Evolutionary conservation across 2,329 filamentous ascomycete species (phyloP).

Genomic region (Phoma herbarum): DNA sequence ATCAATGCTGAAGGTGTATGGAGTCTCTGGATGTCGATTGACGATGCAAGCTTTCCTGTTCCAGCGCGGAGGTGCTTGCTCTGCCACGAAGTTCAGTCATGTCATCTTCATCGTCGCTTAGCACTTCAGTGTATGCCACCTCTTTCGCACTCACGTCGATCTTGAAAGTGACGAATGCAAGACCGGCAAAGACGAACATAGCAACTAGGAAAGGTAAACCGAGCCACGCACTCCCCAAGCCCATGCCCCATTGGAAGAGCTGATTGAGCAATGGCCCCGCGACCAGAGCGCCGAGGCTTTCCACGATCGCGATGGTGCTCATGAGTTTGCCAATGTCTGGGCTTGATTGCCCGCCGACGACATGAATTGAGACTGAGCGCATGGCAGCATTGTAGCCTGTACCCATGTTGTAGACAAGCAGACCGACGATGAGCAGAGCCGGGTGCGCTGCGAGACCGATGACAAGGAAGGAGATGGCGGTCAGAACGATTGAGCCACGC

Average conservation of each 20-base stretch:
- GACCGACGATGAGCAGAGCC: slow-evolving; percentile 53
- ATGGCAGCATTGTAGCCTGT: slow-evolving; percentile 59
- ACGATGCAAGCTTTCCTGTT: slow-evolving; percentile 12
- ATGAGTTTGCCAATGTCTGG: slow-evolving; percentile 59
- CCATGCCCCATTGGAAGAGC: slow-evolving; percentile 58
- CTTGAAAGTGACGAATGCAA: slow-evolving; percentile 40
- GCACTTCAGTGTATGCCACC: slow-evolving; percentile 31
- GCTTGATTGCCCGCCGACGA: slow-evolving; percentile 56
- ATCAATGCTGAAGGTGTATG: background rate
- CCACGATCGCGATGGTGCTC: slow-evolving; percentile 59
- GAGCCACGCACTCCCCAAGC: slow-evolving; percentile 57
- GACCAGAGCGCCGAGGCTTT: slow-evolving; percentile 58
- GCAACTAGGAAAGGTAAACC: slow-evolving; percentile 55
- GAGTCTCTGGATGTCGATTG: slow-evolving; percentile 16
- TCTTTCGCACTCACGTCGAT: slow-evolving; percentile 39
- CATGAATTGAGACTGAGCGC: slow-evolving; percentile 58
- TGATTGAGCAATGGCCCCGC: slow-evolving; percentile 58
- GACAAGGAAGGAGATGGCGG: slow-evolving; percentile 56
- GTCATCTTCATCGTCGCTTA: slow-evolving; percentile 25
- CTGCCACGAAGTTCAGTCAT: slow-evolving; percentile 18
- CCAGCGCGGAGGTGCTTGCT: slow-evolving; percentile 25
- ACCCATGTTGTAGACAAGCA: slow-evolving; percentile 59
- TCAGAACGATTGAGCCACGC: slow-evolving; percentile 56
- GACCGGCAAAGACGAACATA: slow-evolving; percentile 35
- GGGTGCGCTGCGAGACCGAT: slow-evolving; percentile 58